A percentile compares a stretch with the other conserved stretches of the same genome.
These are phyloP conservation scores for Acrocalymma vagum DNA, from an alignment of 2,329 filamentous ascomycete genomes.

Conservation along the genomic window DNA sequence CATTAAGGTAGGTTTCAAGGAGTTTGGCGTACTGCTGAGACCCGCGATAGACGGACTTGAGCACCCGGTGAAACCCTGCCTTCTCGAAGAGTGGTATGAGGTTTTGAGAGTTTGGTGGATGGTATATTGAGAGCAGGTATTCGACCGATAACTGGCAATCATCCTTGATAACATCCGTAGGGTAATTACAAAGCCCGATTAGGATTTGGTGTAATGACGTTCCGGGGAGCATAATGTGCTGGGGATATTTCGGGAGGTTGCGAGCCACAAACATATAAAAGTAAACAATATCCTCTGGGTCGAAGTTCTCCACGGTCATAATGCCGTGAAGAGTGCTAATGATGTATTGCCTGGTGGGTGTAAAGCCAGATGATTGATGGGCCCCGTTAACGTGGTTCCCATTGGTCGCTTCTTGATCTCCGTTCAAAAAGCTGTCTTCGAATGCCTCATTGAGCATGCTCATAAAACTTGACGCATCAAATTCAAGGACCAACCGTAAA, in stretches of 20 bases:
- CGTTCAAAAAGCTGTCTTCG: slow-evolving; percentile 92
- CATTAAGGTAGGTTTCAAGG: slow-evolving; percentile 83
- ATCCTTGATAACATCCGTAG: slow-evolving; percentile 80
- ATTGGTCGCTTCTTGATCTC: slow-evolving; percentile 71
- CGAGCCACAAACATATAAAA: slow-evolving; percentile 98
- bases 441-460: slow-evolving; percentile 97
- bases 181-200: slow-evolving; percentile 83
- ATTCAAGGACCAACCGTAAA: slow-evolving; percentile 82
- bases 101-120: slow-evolving; percentile 79
- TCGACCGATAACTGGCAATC: slow-evolving; percentile 98
- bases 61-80: slow-evolving; percentile 87
- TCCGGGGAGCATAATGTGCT: slow-evolving; percentile 90
- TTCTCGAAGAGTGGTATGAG: slow-evolving; percentile 80
- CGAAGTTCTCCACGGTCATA: slow-evolving; percentile 81
- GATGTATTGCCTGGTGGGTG: slow-evolving; percentile 87
- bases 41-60: slow-evolving; percentile 85
- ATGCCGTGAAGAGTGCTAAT: slow-evolving; percentile 90
- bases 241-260: slow-evolving; percentile 94
- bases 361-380: slow-evolving; percentile 38
- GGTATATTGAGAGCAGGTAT: slow-evolving; percentile 92
- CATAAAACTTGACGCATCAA: slow-evolving; percentile 90
- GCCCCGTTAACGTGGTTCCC: slow-evolving; percentile 62
- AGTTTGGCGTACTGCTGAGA: slow-evolving; percentile 84
- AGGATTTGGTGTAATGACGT: slow-evolving; percentile 84
- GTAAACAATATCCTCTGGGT: slow-evolving; percentile 85